A percentile compares a stretch with the other conserved stretches of the same genome.
Evolutionary conservation across 176 grass and related monocot genomes (phyloP).

Genomic region (Oryza meyeriana): DNA sequence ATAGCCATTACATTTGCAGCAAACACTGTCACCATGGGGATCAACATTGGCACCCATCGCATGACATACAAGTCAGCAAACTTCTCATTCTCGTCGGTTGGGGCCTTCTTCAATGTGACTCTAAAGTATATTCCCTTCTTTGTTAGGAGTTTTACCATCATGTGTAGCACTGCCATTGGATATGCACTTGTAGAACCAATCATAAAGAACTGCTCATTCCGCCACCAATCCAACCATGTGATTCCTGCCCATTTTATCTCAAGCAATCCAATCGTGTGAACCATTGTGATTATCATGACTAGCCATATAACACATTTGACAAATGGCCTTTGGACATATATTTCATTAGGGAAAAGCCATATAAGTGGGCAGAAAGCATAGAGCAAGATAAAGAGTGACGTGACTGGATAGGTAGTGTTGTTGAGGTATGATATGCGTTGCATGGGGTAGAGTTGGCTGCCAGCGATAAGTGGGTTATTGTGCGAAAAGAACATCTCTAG

Average conservation of each 20-base stretch:
- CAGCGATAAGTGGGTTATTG: constrained; percentile 23
- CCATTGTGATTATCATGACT: neutral
- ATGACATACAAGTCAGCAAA: constrained; percentile 5
- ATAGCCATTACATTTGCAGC: neutral
- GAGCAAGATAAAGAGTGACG: constrained; percentile 33
- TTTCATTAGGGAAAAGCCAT: constrained; percentile 31
- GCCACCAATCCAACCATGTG: constrained; percentile 38
- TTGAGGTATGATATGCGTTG: constrained; percentile 37
- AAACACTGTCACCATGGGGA: neutral
- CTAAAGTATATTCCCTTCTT: constrained; percentile 4
- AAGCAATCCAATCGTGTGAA: constrained; percentile 16
- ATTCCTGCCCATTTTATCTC: constrained; percentile 33
- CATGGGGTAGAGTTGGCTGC: neutral
- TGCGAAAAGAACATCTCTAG: constrained; percentile 46
- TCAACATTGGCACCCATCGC: constrained; percentile 5
- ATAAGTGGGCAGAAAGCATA: constrained; percentile 28
- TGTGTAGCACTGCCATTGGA: constrained; percentile 26
- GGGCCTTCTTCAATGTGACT: constrained; percentile 5
- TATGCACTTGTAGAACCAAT: constrained; percentile 27
- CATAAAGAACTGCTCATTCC: constrained; percentile 44
- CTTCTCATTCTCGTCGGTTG: neutral
- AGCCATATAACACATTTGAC: constrained; percentile 6
- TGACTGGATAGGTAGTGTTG: constrained; percentile 24
- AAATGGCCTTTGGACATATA: constrained; percentile 38
- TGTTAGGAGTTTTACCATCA: constrained; percentile 29